Base-by-base conservation (phyloP, 2,329 filamentous ascomycete species). In the Claviceps sp. region DNA sequence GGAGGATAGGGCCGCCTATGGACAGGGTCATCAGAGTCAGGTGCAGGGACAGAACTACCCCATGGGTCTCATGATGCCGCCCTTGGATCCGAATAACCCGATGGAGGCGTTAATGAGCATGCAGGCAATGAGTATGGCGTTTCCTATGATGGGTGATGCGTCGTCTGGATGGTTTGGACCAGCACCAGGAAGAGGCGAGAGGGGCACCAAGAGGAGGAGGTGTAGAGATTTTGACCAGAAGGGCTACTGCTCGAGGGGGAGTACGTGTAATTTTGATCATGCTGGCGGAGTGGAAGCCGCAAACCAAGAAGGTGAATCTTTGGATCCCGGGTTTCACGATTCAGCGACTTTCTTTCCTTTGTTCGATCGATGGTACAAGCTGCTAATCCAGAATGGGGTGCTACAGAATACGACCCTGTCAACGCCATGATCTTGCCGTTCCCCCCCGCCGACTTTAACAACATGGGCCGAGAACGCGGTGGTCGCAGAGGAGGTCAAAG, bases 151-250 rank as follows among this genome's bases (percentile, higher is more conserved):
- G 58, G 66, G 71, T 60, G 67, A 59, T 34, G 30, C 30, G 71
- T 64, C 56, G 68, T 58, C 57, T 56, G 13, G 60, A 45, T 41
- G 52, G 39, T 44, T 52, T 17, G 50, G 42, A 13, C 8, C 41
- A 14, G 42, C 42, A 24, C 47, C n/a, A 17, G 46, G 10, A 17
- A 40, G 26, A 19, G 56, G 59, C 26, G 55, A 54, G 16, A 58
- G 57, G n/a, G 54, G 51, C 14, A 41, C 71, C 67, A 56, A n/a
- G 24, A 47, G 39, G 19, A 48, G 30, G 52, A 73, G 79, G 53
- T 90, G 86, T 61, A 73, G 77, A 53, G 82, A 88, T 63, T 89
- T 85, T 59, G 84, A 88, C 53, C 78, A 70, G 1, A 86, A 86
- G 58, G 87, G 87, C 0, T 87, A 78, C 60, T 90, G 87, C 61